Base-by-base conservation (phyloP, 139 green algal species). In the Cymbomonas tetramitiformis region DNA sequence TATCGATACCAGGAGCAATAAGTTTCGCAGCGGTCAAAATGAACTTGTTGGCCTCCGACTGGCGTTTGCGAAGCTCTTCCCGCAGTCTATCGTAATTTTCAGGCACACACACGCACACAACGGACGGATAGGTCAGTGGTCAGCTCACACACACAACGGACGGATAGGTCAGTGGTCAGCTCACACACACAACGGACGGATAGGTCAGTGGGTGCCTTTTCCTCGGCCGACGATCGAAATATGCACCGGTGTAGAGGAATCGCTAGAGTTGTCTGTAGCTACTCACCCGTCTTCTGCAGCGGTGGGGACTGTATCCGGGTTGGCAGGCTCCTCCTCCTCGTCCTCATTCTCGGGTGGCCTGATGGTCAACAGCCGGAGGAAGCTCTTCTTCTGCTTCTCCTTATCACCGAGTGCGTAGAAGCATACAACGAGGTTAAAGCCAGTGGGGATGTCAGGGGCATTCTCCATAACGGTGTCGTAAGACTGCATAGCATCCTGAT, bases 351-450 rank as follows among this genome's bases (percentile, higher is more conserved):
- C 71, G 30, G 62, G 33, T 26, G 47, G 32, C 6, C 43, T 1
- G 19, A 80, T 52, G 40, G 64, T 50, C 19, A 87, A 56, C 41
- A 92, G 72, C 57, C 64, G 56, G 55, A 61, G 3, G 52, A 92
- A 91, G 19, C 71, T 67, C 9, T 56, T 31, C 56, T 81, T 83
- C 80, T 90, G 86, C 48, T 74, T 74, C 46, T 88, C 80, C 10
- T 68, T 71, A 59, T 90, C 78, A 3, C 78, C 79, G 50, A 88
- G 47, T 2, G 84, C 81, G 36, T 72, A 81, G n/a, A 60, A 76
- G 58, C 81, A 90, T 36, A 93, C 53, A 33, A 87, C 64, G 28
- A 93, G 72, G 72, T 93, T 90, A 76, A 80, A 90, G 0, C 70
- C 84, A 0, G 84, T 80, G 56, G 36, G 73, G 56, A 82, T 72